Percentiles rank a stretch among this genome's conserved stretches.
phyloP scores from a whole-genome alignment of 257 asterid genomes.

The Datura wrightii region DNA sequence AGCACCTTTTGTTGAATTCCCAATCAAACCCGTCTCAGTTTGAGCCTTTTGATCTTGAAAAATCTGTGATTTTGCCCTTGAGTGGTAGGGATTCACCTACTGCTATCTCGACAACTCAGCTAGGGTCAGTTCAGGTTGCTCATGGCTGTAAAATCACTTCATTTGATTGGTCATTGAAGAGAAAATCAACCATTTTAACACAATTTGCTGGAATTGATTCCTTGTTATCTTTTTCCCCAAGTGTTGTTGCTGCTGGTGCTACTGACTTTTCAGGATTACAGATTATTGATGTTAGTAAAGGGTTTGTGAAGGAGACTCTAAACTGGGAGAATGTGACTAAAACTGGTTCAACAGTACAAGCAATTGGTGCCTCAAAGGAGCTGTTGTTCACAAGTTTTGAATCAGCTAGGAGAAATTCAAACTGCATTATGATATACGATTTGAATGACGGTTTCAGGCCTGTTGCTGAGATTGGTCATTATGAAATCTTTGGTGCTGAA shows the following conservation, averaged over 20 bases:
- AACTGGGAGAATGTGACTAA: conserved; percentile 94
- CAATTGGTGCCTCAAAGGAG: conserved; percentile 72
- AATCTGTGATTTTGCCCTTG: conserved; percentile 58
- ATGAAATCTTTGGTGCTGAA: conserved; percentile 89
- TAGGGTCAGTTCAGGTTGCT: conserved; percentile 85
- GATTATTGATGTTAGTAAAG: conserved; percentile 71
- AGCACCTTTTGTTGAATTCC: conserved; percentile 61
- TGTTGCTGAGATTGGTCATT: conserved; percentile 68
- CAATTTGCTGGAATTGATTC: conserved; percentile 87
- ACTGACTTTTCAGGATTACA: conserved; percentile 91
- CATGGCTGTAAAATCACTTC: conserved; percentile 92
- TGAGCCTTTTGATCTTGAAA: conserved; percentile 85
- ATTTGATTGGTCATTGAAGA: conserved; percentile 86
- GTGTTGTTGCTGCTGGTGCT: conserved; percentile 85
- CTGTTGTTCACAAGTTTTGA: conserved; percentile 85
- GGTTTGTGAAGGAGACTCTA: conserved; percentile 63
- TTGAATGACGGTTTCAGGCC: conserved; percentile 56
- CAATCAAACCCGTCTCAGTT: conserved; percentile 79
- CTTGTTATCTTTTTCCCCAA: conserved; percentile 66
- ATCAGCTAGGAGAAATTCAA: conserved; percentile 85
- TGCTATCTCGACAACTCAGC: conserved; percentile 65
- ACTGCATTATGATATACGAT: conserved; percentile 85
- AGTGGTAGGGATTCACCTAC: conserved; percentile 89
- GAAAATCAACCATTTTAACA: conserved; percentile 83
- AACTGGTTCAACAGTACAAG: conserved; percentile 89